Evolutionary conservation across 2,329 filamentous ascomycete species (phyloP), one percentile per base, ranked within the genome.

Genomic region (Penicillium freii): DNA sequence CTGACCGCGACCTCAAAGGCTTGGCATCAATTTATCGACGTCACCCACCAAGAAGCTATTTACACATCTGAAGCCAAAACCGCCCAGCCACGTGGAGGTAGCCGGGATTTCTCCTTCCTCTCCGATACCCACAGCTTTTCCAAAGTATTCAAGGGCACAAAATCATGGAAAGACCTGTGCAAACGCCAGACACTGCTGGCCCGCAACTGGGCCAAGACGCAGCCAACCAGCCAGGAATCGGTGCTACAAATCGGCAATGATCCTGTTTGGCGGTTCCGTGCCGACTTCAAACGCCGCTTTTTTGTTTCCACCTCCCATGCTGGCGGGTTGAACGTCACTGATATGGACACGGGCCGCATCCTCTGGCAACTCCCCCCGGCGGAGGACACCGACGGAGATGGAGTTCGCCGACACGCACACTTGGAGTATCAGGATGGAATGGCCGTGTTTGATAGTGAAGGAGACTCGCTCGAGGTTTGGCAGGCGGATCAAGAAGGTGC

Each of bases 371-470:
- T 72, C 2, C 71, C 71, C 25, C 69, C 71, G 2, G 63, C 64
- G 36, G 55, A 63, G 23, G 63, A 69, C 51, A 61, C 42, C 21
- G 65, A 68, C 11, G 54, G 62, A 23, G 58, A 73, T 11, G 67
- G 69, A 0, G 77, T 80, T 33, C 70, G 76, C 13, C 71, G 74
- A 5, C 79, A 75, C 54, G 78, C 78, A 1, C 78, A 80, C 65
- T 64, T 81, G 11, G 78, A 81, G 52, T 81, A 81, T 53, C 71
- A 79, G 55, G 73, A 79, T 64, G 78, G 78, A 11, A 76, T 73
- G 48, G 77, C 73, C 2, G 77, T 78, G 3, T 81, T 76, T 64
- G 78, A 80, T 61, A 69, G 76, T 0, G 72, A 75, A 42, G 77
- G 77, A 3, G 73, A 80, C 63, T 71, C 75, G 1, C 60, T 80